Conservation (phyloP, 768 basidiomycete species). For the Naganishia kalamii region DNA sequence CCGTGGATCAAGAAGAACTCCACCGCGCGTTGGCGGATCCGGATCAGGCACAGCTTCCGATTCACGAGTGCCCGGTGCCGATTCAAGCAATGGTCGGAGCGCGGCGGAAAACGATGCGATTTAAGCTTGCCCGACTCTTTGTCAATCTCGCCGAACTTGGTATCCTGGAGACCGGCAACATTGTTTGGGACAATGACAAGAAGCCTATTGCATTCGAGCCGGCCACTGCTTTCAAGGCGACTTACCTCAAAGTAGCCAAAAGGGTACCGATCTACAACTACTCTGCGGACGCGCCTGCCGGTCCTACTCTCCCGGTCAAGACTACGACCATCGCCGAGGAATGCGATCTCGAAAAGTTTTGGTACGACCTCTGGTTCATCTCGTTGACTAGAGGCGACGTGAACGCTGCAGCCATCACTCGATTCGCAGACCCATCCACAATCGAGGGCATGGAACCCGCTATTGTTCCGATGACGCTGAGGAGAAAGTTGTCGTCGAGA, state of each 20-base stretch:
- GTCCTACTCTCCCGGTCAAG: not conserved
- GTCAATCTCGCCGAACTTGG: not conserved
- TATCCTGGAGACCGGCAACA: not conserved
- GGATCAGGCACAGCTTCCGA: not conserved
- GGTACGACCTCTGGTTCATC: constrained; percentile 22
- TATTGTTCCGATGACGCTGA: not conserved
- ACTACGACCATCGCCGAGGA: not conserved
- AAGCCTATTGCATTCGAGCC: not conserved
- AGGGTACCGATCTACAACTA: constrained; percentile 14
- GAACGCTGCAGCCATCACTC: not conserved
- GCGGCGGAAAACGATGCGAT: not conserved
- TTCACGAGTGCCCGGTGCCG: not conserved
- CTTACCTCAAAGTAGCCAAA: not conserved
- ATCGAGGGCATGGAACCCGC: not conserved
- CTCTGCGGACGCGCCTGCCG: not conserved
- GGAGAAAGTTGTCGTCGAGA: not conserved
- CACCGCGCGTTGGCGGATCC: not conserved
- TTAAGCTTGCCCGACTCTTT: constrained; percentile 9
- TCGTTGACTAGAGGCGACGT: constrained; percentile 10
- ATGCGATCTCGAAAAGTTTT: constrained; percentile 3
- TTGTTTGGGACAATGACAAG: not conserved
- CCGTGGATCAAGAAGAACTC: not conserved
- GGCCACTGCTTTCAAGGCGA: not conserved
- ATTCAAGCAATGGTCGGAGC: not conserved
- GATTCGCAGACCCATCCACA: not conserved